Evolutionary conservation across 169 alveolate genomes (phyloP), one percentile per base, ranked within the genome.

Genomic region (Plasmodium chabaudi): DNA sequence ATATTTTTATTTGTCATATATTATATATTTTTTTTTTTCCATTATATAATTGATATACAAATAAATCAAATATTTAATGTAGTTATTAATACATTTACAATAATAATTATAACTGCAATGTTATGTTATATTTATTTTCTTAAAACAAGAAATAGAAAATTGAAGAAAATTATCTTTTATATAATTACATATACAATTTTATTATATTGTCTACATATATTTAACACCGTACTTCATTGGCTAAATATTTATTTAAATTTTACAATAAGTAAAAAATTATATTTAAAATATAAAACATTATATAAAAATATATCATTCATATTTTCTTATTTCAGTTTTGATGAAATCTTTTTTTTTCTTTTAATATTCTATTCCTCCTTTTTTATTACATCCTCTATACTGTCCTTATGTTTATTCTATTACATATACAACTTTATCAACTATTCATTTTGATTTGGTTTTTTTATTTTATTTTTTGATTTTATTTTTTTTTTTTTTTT

Each of bases 261-360:
- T 69, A 69, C 91, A 9, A 17, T 69, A 49, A 84, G 87, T 84
- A 84, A 84, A 72, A 84, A 56, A 61, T 17, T 84, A 27, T 84
- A 84, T 56, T 84, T 59, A 47, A 84, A 84, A 84, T 84, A 84
- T 42, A 68, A 69, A 84, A 84, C 87, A 2, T 47, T 84, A 6
- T 84, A 56, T 70, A 84, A 84, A 61, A 69, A 70, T 69, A 59
- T 84, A 12, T 69, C 87, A 27, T 84, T 84, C 55, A 51, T 84
- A 57, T 84, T 69, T 69, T 67, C 91, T 9, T 84, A 84, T 63
- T 68, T 84, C 25, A 84, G 68, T 69, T 84, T 84, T 60, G 87
- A 84, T 84, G 91, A 84, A 69, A 61, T 84, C 55, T 84, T 84
- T 60, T 59, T 84, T 47, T 84, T 69, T 59, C 87, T 84, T 84